These are phyloP conservation scores for Schwanniomyces etchellsii DNA, from an alignment of 1,139 yeast genomes.

Conservation along the genomic window DNA sequence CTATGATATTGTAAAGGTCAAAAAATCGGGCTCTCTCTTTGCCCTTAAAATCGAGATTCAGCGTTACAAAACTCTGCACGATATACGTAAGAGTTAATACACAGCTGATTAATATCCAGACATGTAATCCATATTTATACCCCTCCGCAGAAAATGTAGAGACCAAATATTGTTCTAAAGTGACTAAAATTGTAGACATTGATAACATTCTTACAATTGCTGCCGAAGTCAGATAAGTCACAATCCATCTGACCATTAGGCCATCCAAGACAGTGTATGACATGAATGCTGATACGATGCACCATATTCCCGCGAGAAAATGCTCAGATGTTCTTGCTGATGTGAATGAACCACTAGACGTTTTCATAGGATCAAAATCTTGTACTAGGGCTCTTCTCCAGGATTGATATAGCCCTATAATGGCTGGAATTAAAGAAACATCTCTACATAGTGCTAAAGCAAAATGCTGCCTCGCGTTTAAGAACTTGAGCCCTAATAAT, in stretches of 20 bases:
- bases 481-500: conserved; percentile 55
- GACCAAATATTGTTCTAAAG: conserved; percentile 64
- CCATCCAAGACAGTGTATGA: conserved; percentile 86
- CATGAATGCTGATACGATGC: conserved; percentile 79
- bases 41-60: conserved; percentile 60
- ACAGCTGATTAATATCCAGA: conserved; percentile 89
- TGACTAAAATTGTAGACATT: conserved; percentile 67
- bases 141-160: conserved; percentile 51
- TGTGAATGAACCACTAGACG: conserved; percentile 50
- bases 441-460: conserved; percentile 70
- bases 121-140: conserved; percentile 64
- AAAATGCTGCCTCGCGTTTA: conserved; percentile 73
- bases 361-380: conserved; percentile 66
- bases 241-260: conserved; percentile 88
- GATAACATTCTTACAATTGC: conserved; percentile 83
- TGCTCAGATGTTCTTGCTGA: conserved; percentile 63
- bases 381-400: conserved; percentile 61
- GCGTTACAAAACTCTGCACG: conserved; percentile 83
- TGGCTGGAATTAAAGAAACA: conserved; percentile 61
- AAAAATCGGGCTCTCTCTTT: conserved; percentile 54
- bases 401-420: conserved; percentile 52
- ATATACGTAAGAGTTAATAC: conserved; percentile 78
- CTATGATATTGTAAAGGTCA: conserved; percentile 79
- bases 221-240: conserved; percentile 81
- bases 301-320: conserved; percentile 70